Percentiles rank a stretch among this genome's conserved stretches.
Conservation (phyloP, 148 eudicot genomes). For the Tetragonia tetragonoides region DNA sequence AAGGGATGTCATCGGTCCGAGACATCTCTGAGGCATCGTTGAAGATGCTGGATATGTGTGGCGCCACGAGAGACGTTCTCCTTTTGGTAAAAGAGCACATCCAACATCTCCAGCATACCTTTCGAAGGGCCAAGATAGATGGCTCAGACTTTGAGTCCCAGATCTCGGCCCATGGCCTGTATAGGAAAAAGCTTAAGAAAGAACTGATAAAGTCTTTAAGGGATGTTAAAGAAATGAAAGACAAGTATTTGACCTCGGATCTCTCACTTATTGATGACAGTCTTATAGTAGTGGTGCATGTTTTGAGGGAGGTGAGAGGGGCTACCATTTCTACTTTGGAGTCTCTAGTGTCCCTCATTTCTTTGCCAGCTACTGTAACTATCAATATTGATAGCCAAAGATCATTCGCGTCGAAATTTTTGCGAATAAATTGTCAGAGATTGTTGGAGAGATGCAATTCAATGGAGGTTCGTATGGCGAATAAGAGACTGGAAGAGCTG, state of each 20-base stretch:
- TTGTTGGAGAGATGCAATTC: constrained; percentile 47
- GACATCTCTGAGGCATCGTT: constrained; percentile 51
- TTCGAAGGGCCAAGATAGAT: constrained; percentile 29
- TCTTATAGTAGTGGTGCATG: constrained; percentile 55
- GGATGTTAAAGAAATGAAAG: constrained; percentile 41
- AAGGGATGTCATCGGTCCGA: constrained; percentile 29
- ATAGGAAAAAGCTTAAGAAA: constrained; percentile 57
- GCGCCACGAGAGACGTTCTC: constrained; percentile 46
- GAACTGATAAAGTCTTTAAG: constrained; percentile 45
- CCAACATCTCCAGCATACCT: constrained; percentile 45
- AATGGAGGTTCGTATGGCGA: constrained; percentile 29
- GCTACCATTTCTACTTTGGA: constrained; percentile 50
- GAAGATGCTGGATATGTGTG: constrained; percentile 49
- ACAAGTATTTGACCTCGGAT: constrained; percentile 18
- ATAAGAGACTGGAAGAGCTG: constrained; percentile 46
- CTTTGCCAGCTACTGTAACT: constrained; percentile 38
- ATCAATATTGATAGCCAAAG: constrained; percentile 19
- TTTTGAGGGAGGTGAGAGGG: constrained; percentile 55
- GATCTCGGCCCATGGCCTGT: constrained; percentile 31
- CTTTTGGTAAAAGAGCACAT: constrained; percentile 46
- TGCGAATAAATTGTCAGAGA: constrained; percentile 12
- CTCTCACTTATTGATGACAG: constrained; percentile 34
- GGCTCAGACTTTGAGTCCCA: constrained; percentile 26
- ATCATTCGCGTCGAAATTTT: constrained; percentile 14
- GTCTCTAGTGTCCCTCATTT: constrained; percentile 49